Conservation (phyloP, 2,329 filamentous ascomycete genomes). For the Microthyrium microscopicum region DNA sequence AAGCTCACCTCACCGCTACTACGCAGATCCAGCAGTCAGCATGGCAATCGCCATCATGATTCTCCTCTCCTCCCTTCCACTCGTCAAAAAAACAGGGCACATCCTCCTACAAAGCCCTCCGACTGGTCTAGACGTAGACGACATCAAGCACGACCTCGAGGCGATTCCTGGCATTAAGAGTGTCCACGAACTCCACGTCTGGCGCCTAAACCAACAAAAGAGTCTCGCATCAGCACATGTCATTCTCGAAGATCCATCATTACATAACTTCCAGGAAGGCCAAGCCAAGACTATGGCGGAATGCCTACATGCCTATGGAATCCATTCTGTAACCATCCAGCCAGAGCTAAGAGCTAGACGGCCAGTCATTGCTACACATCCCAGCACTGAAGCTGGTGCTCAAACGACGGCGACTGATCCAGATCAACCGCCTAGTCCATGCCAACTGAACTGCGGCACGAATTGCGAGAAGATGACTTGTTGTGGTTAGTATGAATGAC, state of each 20-base stretch:
- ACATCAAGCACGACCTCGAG: slow-evolving; percentile 55
- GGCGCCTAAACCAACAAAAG: slow-evolving; percentile 55
- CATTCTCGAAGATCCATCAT: slow-evolving; percentile 39
- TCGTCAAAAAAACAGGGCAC: slow-evolving; percentile 26
- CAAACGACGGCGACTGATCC: no score
- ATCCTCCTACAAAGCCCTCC: slow-evolving; percentile 56
- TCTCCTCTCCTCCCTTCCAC: neutral
- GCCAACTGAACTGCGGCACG: no score
- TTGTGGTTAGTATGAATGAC: neutral
- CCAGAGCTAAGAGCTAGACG: slow-evolving; percentile 32
- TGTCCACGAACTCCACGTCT: slow-evolving; percentile 60
- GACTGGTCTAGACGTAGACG: slow-evolving; percentile 37
- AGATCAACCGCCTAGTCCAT: no score
- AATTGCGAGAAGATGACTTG: neutral
- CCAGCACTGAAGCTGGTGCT: neutral
- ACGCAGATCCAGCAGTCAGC: slow-evolving; percentile 54
- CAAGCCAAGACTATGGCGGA: slow-evolving; percentile 46
- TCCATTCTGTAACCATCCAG: slow-evolving; percentile 55
- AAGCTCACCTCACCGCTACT: slow-evolving; percentile 41
- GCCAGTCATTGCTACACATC: neutral
- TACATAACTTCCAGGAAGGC: slow-evolving; percentile 42
- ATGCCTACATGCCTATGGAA: slow-evolving; percentile 56
- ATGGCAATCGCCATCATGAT: slow-evolving; percentile 59
- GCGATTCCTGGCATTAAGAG: slow-evolving; percentile 38
- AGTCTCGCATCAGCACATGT: slow-evolving; percentile 54